Base-by-base conservation (phyloP, 2,329 filamentous ascomycete genomes). In the Stagonosporopsis vannaccii region DNA sequence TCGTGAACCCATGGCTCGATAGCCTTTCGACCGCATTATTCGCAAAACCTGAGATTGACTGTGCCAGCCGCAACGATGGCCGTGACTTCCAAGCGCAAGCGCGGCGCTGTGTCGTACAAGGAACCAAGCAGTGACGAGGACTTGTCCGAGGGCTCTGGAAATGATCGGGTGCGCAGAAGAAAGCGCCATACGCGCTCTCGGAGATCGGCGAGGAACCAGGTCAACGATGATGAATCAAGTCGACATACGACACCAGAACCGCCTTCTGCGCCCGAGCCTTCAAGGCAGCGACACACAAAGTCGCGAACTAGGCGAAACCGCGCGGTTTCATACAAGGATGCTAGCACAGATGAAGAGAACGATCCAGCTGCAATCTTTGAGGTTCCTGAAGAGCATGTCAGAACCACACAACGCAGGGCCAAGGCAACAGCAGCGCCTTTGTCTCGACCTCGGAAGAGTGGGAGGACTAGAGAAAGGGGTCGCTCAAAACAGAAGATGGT, bases 61-160 rank as follows among this genome's bases (percentile, higher is more conserved):
- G 19, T 20, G 25, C 20, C 41, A 32, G 26, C 43, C 32, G 35
- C 51, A 19, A 60, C 52, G 57, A 74, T 73, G 70, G 65, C 62
- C 33, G 57, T 65, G 17, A 66, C 63, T 35, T 60, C 70, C 51
- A 75, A 75, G 61, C 74, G 74, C 63, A 75, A 72, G 60, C 64
- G 74, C 42, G 69, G 60, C 41, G 57, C 68, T 40, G 65, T 76
- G 37, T 76, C 73, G 26, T 77, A 77, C 49, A 71, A 66, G 48
- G 75, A 77, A 52, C 69, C 69, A 30, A 75, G 70, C 51, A 74
- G 67, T 51, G 70, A 74, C 22, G 72, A 75, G 5, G 71, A 70
- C 23, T 17, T 67, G 1, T 64, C 66, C 6, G 63, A 62, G 4
- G 59, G 60, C 48, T 67, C 67, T 19, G 68, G 56, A 8, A 28